These are phyloP conservation scores for Aureobasidium sp. DNA, from an alignment of 2,329 filamentous ascomycete genomes.

Conservation along the genomic window DNA sequence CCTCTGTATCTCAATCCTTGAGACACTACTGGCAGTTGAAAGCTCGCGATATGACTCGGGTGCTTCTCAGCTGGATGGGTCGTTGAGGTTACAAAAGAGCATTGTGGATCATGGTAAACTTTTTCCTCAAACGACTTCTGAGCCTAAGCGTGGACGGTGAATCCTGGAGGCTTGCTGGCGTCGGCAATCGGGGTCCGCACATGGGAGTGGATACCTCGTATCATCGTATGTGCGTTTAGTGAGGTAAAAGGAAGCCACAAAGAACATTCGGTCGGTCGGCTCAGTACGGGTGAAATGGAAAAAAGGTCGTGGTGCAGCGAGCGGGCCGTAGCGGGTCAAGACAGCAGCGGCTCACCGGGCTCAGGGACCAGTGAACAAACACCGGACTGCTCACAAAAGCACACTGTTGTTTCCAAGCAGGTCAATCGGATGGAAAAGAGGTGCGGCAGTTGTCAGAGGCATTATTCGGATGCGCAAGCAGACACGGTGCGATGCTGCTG, in stretches of 20 bases:
- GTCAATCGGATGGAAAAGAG: neutral
- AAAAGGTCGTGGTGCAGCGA: neutral
- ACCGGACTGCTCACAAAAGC: neutral
- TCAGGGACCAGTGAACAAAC: neutral
- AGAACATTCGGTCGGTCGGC: neutral
- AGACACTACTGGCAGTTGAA: neutral
- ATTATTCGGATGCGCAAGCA: neutral
- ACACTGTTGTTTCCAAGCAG: neutral
- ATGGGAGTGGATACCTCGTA: conserved; percentile 4
- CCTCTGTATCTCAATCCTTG: neutral
- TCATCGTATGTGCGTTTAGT: neutral
- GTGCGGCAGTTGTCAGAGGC: neutral
- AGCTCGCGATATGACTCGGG: neutral
- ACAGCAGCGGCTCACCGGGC: neutral
- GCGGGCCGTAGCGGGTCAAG: neutral
- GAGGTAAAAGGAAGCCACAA: neutral
- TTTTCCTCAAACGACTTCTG: neutral
- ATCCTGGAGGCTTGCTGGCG: neutral
- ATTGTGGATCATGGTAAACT: neutral
- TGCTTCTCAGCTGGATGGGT: neutral
- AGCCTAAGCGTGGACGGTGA: neutral
- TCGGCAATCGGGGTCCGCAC: neutral
- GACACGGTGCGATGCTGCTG: neutral
- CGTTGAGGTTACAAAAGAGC: neutral
- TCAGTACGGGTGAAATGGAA: neutral